Conservation (phyloP, 176 grass and related monocot species). For the Hordeum vulgare region DNA sequence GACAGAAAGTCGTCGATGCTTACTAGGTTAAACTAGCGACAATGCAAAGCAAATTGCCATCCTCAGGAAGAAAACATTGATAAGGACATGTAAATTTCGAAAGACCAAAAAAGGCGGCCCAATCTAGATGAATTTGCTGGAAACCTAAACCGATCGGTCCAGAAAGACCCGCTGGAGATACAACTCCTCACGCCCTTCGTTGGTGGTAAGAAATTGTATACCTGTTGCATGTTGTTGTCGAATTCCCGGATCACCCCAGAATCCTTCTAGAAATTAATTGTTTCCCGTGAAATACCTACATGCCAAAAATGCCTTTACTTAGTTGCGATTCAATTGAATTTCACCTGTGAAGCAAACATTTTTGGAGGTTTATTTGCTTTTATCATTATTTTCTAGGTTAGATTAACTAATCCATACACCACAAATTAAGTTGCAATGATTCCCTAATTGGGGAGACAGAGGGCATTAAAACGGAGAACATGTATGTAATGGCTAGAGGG, state of each 20-base stretch:
- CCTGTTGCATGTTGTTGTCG: not conserved
- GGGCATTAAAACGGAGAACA: not conserved
- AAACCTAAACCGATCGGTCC: too few species aligned
- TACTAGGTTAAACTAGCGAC: too few species aligned
- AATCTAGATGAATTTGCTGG: too few species aligned
- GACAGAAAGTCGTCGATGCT: too few species aligned
- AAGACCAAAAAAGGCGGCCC: too few species aligned
- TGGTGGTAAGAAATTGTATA: not conserved
- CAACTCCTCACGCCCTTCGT: too few species aligned
- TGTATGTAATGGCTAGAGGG: slow-evolving; percentile 19
- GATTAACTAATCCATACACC: not conserved
- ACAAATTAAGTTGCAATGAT: not conserved
- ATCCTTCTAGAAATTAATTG: too few species aligned
- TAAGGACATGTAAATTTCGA: too few species aligned
- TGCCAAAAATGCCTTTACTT: not conserved
- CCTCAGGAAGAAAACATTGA: too few species aligned
- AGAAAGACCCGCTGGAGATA: too few species aligned
- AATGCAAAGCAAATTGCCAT: too few species aligned
- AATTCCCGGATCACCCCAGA: not conserved
- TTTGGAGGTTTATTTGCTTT: not conserved
- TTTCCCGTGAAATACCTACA: too few species aligned
- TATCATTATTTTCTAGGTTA: not conserved
- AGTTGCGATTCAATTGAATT: not conserved
- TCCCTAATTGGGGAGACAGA: not conserved
- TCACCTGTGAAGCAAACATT: not conserved